Base-by-base conservation (phyloP, 2,329 filamentous ascomycete species). In the Nigrospora osmanthi region DNA sequence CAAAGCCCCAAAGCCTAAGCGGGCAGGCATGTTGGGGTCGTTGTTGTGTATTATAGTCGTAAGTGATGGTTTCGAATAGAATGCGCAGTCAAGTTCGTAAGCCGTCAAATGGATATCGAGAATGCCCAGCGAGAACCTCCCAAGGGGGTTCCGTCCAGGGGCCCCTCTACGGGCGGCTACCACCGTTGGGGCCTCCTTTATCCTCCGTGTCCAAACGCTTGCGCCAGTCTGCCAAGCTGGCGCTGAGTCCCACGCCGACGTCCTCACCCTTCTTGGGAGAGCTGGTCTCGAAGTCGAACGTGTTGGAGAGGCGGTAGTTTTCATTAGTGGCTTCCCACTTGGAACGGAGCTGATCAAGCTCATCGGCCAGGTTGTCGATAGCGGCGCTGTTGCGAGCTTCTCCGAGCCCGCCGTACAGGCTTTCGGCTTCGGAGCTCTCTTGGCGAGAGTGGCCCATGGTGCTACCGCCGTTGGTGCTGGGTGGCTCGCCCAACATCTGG, bases 281-380 rank as follows among this genome's bases (percentile, higher is more conserved):
- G 17, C 45, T 55, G 6, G 55, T 70, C 46, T 95, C 90, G 55
- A 94, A 90, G 60, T 96, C 90, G 56, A 95, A 94, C 42, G 86
- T 82, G 58, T 85, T 90, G 65, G 88, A 95, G 38, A 96, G 71
- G 19, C 93, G 85, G 64, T 97, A 96, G 58, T 88, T 94, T 66
- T 94, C 93, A 69, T 91, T 96, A 12, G 89, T 95, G 35, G 85
- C 88, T 68, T 97, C 89, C 93, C 93, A 98, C 57, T 96, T 90
- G 43, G 75, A 87, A 43, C 91, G 81, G 40, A 98, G 74, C 12
- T 87, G 86, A 62, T 98, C 93, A 9, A 98, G 80, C 68, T 98
- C 93, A 51, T 81, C 89, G 11, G 93, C 91, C 19, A 98, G 78
- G 52, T 85, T 93, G 65, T 98, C 93, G 16, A 98, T 76, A 3